Conservation (phyloP, 2,329 filamentous ascomycete species). For the Periconia sp. region DNA sequence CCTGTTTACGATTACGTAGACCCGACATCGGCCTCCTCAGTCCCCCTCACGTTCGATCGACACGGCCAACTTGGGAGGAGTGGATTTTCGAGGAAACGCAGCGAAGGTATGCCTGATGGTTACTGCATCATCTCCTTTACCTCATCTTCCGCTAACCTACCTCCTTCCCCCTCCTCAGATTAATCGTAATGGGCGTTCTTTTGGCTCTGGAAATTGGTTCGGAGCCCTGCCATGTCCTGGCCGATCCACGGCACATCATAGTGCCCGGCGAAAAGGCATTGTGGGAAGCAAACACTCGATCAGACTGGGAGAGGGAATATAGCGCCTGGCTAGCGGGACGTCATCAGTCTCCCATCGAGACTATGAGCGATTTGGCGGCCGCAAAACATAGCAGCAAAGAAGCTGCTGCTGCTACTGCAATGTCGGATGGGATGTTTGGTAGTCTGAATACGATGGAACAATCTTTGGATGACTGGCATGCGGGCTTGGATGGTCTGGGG, state of each 20-base stretch:
- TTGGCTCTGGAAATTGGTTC: neutral
- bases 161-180: neutral
- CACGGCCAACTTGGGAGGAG: slow-evolving; percentile 3
- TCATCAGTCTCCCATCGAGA: neutral
- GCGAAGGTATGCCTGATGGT: neutral
- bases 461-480: slow-evolving; percentile 1
- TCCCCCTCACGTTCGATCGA: neutral
- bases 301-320: slow-evolving; percentile 2
- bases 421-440: neutral
- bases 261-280: slow-evolving; percentile 1
- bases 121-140: neutral
- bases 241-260: neutral
- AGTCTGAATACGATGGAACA: slow-evolving; percentile 1
- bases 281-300: slow-evolving; percentile 2
- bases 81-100: slow-evolving; percentile 6
- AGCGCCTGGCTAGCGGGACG: too few species aligned
- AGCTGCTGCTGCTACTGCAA: neutral
- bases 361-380: slow-evolving; percentile 2
- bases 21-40: neutral
- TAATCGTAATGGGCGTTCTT: neutral
- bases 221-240: neutral
- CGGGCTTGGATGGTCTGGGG: slow-evolving; percentile 1
- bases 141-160: neutral
- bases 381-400: neutral
- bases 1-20: neutral